Base-by-base conservation (phyloP, 352 stramenopile species). In the Pythium plurisporium region DNA sequence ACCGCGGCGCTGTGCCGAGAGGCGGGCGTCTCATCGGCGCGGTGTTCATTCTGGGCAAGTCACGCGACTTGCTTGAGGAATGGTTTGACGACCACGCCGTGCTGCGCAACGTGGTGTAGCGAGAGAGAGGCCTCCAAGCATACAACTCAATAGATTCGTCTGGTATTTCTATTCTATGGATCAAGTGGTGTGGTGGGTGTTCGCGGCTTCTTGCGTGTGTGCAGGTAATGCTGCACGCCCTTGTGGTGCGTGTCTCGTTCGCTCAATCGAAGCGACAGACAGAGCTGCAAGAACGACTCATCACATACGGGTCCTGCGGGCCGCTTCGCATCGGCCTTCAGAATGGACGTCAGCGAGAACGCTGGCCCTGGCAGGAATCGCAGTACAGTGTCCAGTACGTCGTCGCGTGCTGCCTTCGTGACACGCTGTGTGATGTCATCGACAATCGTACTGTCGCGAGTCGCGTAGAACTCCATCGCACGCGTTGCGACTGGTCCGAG, bases 11-110 rank as follows among this genome's bases (percentile, higher is more conserved):
- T 14, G 65, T 91, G 29, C 80, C 82, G 6, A 82, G 84, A 59
- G 84, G 84, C 55, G 76, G 73, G n/a, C 84, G 84, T n/a, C 65
- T 94, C 23, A 67, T 94, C 25, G 84, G 84, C 20, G 84, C 84
- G 12, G 84, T 94, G 12, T 91, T 94, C 52, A 92, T 94, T 60
- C 62, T 94, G 31, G 79, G 81, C 30, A 76, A 89, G 55, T 73
- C 82, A 43, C 82, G 82, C 42, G 79, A 86, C 49, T 62, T 70
- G 44, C 68, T 94, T 9, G 84, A 94, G 61, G 71, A 86, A 53
- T 27, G 80, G 38, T 89, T 91, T 56, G 77, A 88, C 26, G 74
- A 81, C 44, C 73, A 89, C 55, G 57, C 65, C 41, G 38, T 91
- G 26, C 68, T 91, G 29, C n/a, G 19, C 8, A 38, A 47, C 36